These are phyloP conservation scores for Jimgerdemannia lactiflua DNA, from an alignment of 192 early-diverging fungal genomes.

Conservation along the genomic window DNA sequence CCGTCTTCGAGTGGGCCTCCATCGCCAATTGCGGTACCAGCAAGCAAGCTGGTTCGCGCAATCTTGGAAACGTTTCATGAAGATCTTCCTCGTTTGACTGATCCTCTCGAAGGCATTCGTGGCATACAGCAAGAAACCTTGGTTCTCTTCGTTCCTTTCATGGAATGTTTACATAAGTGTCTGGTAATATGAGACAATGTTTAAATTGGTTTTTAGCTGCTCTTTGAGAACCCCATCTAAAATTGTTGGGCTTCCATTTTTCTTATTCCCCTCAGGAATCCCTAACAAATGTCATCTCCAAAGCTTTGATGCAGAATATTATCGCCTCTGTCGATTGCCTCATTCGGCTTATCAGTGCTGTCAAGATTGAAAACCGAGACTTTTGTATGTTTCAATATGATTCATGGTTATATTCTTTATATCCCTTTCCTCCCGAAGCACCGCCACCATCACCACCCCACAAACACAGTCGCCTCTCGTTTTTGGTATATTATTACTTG, in stretches of 20 bases:
- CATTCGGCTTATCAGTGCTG: not conserved
- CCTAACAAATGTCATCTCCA: not conserved
- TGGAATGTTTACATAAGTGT: not conserved
- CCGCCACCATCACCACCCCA: too few relatives aligned
- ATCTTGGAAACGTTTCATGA: not conserved
- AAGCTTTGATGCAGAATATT: not conserved
- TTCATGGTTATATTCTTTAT: not conserved
- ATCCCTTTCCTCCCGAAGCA: too few relatives aligned
- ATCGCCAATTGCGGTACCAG: not conserved
- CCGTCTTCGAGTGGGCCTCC: not conserved
- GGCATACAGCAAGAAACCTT: not conserved
- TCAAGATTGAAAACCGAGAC: not conserved
- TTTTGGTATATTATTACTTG: not conserved
- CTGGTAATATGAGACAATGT: not conserved
- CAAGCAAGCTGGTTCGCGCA: not conserved
- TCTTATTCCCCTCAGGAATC: not conserved
- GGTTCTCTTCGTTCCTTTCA: not conserved
- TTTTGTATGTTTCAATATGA: not conserved
- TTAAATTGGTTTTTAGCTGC: not conserved
- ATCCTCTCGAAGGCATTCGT: not conserved
- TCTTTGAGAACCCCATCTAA: not conserved
- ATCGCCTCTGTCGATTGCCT: not conserved
- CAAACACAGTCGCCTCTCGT: too few relatives aligned
- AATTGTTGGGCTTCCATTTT: not conserved
- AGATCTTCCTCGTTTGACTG: not conserved